Evolutionary conservation across 306 rosid genomes (phyloP).

Genomic region (Rubus parviflorus): DNA sequence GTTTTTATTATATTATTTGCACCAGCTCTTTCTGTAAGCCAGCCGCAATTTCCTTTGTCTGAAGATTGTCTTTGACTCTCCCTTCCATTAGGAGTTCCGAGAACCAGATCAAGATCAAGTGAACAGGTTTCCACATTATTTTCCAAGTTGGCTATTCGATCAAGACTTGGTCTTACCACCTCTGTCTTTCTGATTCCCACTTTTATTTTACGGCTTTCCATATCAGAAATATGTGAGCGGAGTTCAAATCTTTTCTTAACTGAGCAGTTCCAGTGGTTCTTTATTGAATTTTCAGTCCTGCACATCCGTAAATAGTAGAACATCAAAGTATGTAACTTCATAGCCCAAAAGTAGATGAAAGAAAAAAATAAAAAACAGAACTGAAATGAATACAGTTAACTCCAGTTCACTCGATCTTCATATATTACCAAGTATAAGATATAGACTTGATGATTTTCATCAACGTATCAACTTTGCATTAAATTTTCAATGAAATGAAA

Average conservation of each 20-base stretch:
- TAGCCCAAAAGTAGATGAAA: neutral
- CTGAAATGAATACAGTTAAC: neutral
- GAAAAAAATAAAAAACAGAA: neutral
- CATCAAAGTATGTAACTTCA: neutral
- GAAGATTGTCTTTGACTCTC: slow-evolving; percentile 1
- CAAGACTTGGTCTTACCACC: slow-evolving; percentile 7
- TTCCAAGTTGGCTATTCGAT: slow-evolving; percentile 1
- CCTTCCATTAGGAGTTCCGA: slow-evolving; percentile 1
- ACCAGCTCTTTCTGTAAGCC: neutral
- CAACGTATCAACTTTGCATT: neutral
- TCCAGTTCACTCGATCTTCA: neutral
- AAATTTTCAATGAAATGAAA: neutral
- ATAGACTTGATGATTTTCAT: neutral
- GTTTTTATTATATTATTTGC: neutral
- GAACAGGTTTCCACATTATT: slow-evolving; percentile 2
- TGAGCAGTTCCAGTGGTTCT: slow-evolving; percentile 49
- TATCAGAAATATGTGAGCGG: neutral
- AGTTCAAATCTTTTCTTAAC: slow-evolving; percentile 29
- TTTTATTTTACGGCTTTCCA: neutral
- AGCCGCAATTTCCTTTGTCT: neutral
- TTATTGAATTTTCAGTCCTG: slow-evolving; percentile 51
- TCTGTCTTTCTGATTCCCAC: neutral
- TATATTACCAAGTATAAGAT: neutral
- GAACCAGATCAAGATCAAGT: slow-evolving; percentile 23
- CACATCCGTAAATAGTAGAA: neutral